phyloP scores from a whole-genome alignment of 768 basidiomycete species.

The Rubroboletus satanas region DNA sequence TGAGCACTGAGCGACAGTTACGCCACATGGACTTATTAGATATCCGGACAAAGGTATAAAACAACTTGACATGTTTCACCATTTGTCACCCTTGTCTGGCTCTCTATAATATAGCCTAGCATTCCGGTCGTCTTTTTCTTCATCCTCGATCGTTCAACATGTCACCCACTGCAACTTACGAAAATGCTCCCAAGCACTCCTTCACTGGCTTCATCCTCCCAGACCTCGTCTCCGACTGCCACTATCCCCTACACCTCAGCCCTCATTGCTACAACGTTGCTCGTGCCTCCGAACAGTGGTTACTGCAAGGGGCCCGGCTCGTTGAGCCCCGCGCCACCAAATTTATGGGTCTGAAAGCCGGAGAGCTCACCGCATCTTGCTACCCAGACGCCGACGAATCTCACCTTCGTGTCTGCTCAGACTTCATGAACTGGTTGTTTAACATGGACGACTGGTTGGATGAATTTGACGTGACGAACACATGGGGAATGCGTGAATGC shows the following conservation, averaged over 20 bases:
- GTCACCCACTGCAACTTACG: constrained; percentile 25
- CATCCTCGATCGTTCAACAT: constrained; percentile 12
- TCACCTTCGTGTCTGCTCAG: constrained; percentile 60
- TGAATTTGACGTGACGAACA: constrained; percentile 32
- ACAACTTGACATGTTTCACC: constrained; percentile 20
- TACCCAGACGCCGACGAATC: constrained; percentile 54
- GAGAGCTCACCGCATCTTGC: constrained; percentile 62
- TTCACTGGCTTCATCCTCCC: constrained; percentile 35
- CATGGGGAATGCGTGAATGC: constrained; percentile 29
- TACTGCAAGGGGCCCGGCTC: constrained; percentile 25
- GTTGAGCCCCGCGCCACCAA: constrained; percentile 33
- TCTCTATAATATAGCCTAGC: constrained; percentile 15
- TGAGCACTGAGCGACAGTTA: background rate
- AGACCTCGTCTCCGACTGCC: constrained; percentile 39
- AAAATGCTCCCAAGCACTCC: constrained; percentile 4
- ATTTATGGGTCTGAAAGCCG: constrained; percentile 58
- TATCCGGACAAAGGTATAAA: constrained; percentile 25
- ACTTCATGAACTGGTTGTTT: constrained; percentile 56
- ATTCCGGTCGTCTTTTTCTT: background rate
- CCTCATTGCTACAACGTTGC: constrained; percentile 34
- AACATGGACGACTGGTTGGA: constrained; percentile 42
- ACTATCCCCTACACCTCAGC: constrained; percentile 35
- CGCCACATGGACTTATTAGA: background rate
- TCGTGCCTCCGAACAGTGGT: constrained; percentile 37
- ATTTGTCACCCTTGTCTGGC: constrained; percentile 10